These are phyloP conservation scores for Pseudogymnoascus sp. DNA, from an alignment of 2,329 filamentous ascomycete species.

Conservation along the genomic window DNA sequence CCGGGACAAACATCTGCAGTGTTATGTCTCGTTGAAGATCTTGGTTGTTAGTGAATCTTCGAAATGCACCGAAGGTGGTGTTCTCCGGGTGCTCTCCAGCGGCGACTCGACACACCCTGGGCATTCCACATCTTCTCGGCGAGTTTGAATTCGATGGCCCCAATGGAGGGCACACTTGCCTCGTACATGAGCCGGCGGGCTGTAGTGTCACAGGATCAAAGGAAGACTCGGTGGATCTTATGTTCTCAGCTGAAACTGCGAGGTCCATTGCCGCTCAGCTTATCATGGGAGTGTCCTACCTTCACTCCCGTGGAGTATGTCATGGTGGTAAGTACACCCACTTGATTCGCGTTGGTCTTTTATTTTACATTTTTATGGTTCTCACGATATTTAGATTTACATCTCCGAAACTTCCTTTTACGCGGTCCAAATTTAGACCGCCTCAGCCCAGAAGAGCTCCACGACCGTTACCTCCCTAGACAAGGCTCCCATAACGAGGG, in stretches of 20 bases:
- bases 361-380: background rate
- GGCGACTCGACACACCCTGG: slow-evolving; percentile 14
- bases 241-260: background rate
- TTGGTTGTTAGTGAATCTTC: slow-evolving; percentile 9
- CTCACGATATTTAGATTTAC: background rate
- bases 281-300: background rate
- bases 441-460: background rate
- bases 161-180: slow-evolving; percentile 38
- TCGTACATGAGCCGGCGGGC: slow-evolving; percentile 30
- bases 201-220: background rate
- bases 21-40: slow-evolving; percentile 17
- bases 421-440: background rate
- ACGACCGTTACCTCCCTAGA: background rate
- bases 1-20: slow-evolving; percentile 18
- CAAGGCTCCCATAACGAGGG: background rate
- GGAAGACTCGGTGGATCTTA: background rate
- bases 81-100: background rate
- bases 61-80: background rate
- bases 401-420: background rate
- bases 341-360: background rate
- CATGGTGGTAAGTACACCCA: background rate
- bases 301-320: background rate
- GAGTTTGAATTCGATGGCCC: slow-evolving; percentile 33
- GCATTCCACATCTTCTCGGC: slow-evolving; percentile 30
- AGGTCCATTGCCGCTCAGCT: background rate